Conservation (phyloP, 495 filamentous ascomycete genomes). For the Penicillium goetzii region DNA sequence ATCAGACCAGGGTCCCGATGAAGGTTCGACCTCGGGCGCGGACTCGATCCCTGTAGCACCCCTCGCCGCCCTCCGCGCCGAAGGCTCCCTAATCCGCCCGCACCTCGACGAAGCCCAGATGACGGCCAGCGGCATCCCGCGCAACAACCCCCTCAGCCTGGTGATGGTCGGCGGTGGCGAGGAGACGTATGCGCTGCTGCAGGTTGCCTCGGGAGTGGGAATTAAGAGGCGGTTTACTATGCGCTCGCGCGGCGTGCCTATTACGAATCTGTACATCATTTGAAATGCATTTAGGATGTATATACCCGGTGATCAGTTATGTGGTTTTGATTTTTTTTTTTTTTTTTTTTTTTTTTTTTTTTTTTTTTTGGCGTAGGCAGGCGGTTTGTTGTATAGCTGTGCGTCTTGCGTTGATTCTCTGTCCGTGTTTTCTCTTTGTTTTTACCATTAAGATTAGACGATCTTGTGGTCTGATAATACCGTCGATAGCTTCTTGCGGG, state of each 20-base stretch:
- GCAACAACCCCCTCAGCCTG: constrained; percentile 78
- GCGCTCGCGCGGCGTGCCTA: constrained; percentile 76
- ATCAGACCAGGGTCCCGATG: not conserved
- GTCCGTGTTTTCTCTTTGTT: not conserved
- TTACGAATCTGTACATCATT: constrained; percentile 79
- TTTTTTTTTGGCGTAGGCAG: not conserved
- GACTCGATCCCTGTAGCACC: constrained; percentile 2
- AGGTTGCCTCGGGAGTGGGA: constrained; percentile 63
- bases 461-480: too few relatives aligned
- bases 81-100: constrained; percentile 62
- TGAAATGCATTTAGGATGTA: constrained; percentile 30
- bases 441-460: too few relatives aligned
- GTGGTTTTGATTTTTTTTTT: not conserved
- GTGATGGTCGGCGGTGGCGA: constrained; percentile 83
- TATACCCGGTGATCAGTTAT: constrained; percentile 14
- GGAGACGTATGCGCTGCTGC: constrained; percentile 64
- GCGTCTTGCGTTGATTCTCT: too few relatives aligned
- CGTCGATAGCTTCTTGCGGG: too few relatives aligned
- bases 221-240: constrained; percentile 78
- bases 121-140: constrained; percentile 69
- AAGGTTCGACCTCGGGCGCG: not conserved
- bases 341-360: too few relatives aligned
- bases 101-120: constrained; percentile 75
- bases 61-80: constrained; percentile 48
- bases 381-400: not conserved